These are phyloP conservation scores for Clitopilus hobsonii DNA, from an alignment of 768 basidiomycete genomes.

Conservation along the genomic window DNA sequence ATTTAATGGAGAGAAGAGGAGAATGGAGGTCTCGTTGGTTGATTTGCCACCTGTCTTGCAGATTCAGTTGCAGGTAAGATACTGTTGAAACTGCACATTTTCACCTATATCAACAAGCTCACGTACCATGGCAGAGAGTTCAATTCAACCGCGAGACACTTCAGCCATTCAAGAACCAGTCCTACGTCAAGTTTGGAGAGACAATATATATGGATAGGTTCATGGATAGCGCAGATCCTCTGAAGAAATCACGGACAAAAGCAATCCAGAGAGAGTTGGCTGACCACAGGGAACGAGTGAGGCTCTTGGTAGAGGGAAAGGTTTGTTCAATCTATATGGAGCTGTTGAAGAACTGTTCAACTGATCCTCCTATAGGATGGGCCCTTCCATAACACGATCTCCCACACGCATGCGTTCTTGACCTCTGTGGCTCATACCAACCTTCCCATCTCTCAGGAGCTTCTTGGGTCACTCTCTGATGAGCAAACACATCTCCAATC, in stretches of 20 bases:
- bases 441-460: slow-evolving; percentile 46
- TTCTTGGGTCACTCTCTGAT: slow-evolving; percentile 42
- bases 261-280: slow-evolving; percentile 64
- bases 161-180: slow-evolving; percentile 93
- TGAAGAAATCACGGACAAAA: slow-evolving; percentile 70
- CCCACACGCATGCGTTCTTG: slow-evolving; percentile 54
- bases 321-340: slow-evolving; percentile 30
- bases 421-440: slow-evolving; percentile 25
- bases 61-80: slow-evolving; percentile 86
- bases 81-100: no score
- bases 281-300: slow-evolving; percentile 60
- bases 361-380: slow-evolving; percentile 40
- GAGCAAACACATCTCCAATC: slow-evolving; percentile 49
- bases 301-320: slow-evolving; percentile 66
- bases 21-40: slow-evolving; percentile 83
- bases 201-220: slow-evolving; percentile 91
- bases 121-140: slow-evolving; percentile 54
- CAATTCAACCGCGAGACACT: slow-evolving; percentile 92
- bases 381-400: slow-evolving; percentile 53
- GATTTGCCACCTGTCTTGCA: slow-evolving; percentile 89
- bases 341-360: not conserved
- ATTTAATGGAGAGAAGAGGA: slow-evolving; percentile 79
- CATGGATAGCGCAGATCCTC: slow-evolving; percentile 66
- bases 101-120: slow-evolving; percentile 4
- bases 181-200: slow-evolving; percentile 87